phyloP scores from a whole-genome alignment of 1,284 basidiomycete species.

The Exobasidium rhododendri region DNA sequence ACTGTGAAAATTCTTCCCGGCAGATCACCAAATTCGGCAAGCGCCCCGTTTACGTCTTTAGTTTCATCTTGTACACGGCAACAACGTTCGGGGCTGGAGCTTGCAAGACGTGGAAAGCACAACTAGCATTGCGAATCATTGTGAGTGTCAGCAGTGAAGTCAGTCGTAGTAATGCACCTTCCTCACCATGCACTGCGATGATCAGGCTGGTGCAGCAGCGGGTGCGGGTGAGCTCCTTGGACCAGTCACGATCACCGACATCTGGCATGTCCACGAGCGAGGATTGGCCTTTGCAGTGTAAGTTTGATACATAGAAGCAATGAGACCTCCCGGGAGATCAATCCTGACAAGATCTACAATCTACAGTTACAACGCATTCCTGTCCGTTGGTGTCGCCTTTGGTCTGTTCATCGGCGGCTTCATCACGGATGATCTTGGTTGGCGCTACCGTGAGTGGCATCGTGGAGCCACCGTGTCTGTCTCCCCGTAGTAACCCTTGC shows the following conservation, averaged over 20 bases:
- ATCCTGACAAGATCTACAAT: background rate
- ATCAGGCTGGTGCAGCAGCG: background rate
- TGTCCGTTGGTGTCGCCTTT: conserved; percentile 19
- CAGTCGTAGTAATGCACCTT: no score
- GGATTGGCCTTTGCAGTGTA: conserved; percentile 12
- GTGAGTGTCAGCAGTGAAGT: background rate
- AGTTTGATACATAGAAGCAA: background rate
- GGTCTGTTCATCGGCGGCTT: conserved; percentile 19
- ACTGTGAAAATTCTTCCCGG: background rate
- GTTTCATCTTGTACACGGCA: conserved; percentile 15
- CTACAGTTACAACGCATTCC: conserved; percentile 16
- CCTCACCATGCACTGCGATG: no score
- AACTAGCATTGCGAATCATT: conserved; percentile 17
- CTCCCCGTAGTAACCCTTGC: background rate
- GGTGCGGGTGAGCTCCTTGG: conserved; percentile 23
- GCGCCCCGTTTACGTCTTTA: conserved; percentile 21
- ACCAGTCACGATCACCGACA: conserved; percentile 23
- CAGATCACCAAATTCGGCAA: conserved; percentile 18
- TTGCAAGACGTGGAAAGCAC: conserved; percentile 17
- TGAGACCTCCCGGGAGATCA: background rate
- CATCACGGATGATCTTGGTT: conserved; percentile 10
- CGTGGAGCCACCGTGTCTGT: background rate
- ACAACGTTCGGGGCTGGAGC: conserved; percentile 10
- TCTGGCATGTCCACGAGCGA: conserved; percentile 25
- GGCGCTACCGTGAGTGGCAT: conserved; percentile 6